These are phyloP conservation scores for Solanum chilense DNA, from an alignment of 257 asterid genomes.

Conservation along the genomic window DNA sequence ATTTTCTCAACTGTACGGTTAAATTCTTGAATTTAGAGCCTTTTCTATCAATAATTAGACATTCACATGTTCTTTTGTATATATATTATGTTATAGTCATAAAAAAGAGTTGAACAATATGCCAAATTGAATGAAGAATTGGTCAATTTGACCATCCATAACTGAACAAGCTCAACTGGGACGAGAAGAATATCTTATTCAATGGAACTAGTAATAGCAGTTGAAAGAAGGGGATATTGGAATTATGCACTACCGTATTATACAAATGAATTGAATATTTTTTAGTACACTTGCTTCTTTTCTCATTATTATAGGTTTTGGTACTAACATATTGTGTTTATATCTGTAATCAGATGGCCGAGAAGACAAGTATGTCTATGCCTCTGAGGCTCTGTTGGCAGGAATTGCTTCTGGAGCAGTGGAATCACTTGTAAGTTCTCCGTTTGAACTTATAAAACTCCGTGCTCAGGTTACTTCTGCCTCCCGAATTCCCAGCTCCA, in stretches of 20 bases:
- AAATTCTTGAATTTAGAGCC: neutral
- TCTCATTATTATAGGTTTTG: neutral
- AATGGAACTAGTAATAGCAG: neutral
- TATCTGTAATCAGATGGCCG: constrained; percentile 54
- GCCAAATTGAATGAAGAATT: neutral
- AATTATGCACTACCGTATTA: neutral
- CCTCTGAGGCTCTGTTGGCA: constrained; percentile 78
- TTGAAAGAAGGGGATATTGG: neutral
- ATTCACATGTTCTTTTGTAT: neutral
- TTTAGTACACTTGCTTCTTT: neutral
- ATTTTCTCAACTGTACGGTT: neutral
- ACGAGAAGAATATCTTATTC: neutral
- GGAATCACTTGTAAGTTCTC: constrained; percentile 31
- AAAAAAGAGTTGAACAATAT: neutral
- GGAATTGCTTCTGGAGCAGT: constrained; percentile 75
- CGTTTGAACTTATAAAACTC: constrained; percentile 75
- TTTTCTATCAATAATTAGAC: neutral
- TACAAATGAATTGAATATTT: neutral
- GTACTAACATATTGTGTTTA: neutral
- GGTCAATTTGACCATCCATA: neutral
- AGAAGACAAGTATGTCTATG: constrained; percentile 18
- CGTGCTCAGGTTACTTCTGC: constrained; percentile 95
- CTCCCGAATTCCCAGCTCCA: constrained; percentile 28
- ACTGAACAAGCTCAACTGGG: neutral
- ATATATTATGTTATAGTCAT: neutral